These are phyloP conservation scores for Chlamydomonas reinhardtii DNA, from an alignment of 163 green algal species.

Conservation along the genomic window DNA sequence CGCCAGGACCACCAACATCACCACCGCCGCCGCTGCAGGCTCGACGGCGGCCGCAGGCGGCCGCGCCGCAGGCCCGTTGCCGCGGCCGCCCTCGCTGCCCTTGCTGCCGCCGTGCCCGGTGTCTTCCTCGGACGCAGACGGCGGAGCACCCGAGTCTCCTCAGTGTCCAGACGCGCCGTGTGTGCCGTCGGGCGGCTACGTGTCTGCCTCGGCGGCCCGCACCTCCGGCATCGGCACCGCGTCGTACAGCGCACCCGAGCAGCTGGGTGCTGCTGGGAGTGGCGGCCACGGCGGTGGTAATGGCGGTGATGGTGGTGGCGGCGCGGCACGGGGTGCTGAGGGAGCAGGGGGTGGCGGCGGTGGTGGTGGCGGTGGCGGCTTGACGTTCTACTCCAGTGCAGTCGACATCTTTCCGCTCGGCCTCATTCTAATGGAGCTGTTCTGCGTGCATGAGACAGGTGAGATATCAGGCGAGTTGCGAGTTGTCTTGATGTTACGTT, in stretches of 20 bases:
- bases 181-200: background rate
- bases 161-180: background rate
- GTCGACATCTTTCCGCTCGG: conserved; percentile 50
- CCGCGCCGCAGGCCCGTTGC: too few relatives aligned
- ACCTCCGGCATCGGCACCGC: conserved; percentile 31
- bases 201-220: background rate
- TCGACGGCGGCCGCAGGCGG: too few relatives aligned
- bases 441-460: conserved; percentile 34
- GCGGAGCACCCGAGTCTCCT: background rate
- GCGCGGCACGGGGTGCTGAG: too few relatives aligned
- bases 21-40: too few relatives aligned
- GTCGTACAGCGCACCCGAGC: conserved; percentile 43
- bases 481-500: too few relatives aligned
- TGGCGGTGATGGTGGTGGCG: background rate
- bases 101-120: background rate
- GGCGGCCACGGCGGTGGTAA: too few relatives aligned
- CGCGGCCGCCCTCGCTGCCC: background rate
- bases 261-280: too few relatives aligned
- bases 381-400: conserved; percentile 9
- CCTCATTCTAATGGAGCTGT: conserved; percentile 52
- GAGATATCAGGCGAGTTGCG: background rate
- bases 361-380: background rate
- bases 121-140: too few relatives aligned
- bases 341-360: background rate
- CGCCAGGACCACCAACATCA: too few relatives aligned